Conservation (phyloP, 1,284 basidiomycete genomes). For the Austroboletus olivaceoglutinosus region DNA sequence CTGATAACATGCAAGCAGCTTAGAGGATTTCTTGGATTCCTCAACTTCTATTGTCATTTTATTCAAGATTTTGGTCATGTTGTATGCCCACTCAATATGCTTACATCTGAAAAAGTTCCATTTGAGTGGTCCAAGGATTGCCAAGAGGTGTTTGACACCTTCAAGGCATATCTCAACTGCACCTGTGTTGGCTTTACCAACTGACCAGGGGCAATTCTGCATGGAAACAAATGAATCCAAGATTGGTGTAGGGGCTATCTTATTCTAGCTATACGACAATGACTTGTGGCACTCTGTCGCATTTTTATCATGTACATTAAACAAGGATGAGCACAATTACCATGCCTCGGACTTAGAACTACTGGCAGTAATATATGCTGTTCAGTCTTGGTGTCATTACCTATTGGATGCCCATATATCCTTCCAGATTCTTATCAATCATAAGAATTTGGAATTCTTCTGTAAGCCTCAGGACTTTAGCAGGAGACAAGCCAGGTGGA, state of each 20-base stretch:
- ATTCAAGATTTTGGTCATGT: conserved; percentile 39
- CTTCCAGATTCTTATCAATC: background rate
- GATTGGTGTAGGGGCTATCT: background rate
- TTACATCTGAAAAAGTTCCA: too few relatives aligned
- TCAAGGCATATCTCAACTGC: too few relatives aligned
- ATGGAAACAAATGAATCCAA: background rate
- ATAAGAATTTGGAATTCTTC: background rate
- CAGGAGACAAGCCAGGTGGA: too few relatives aligned
- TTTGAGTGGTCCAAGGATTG: too few relatives aligned
- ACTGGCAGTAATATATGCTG: too few relatives aligned
- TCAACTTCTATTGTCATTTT: conserved; percentile 37
- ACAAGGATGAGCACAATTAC: background rate
- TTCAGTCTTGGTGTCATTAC: too few relatives aligned
- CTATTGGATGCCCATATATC: background rate
- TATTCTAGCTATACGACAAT: background rate
- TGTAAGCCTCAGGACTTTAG: background rate
- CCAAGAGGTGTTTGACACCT: too few relatives aligned
- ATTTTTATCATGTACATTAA: background rate
- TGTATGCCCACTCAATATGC: too few relatives aligned
- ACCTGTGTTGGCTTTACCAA: too few relatives aligned
- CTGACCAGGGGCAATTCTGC: background rate
- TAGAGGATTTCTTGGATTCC: conserved; percentile 35
- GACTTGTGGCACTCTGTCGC: background rate
- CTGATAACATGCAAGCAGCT: conserved; percentile 33
- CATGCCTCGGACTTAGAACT: background rate